Base-by-base conservation (phyloP, 2,329 filamentous ascomycete genomes). In the Pseudomassariella vexata region DNA sequence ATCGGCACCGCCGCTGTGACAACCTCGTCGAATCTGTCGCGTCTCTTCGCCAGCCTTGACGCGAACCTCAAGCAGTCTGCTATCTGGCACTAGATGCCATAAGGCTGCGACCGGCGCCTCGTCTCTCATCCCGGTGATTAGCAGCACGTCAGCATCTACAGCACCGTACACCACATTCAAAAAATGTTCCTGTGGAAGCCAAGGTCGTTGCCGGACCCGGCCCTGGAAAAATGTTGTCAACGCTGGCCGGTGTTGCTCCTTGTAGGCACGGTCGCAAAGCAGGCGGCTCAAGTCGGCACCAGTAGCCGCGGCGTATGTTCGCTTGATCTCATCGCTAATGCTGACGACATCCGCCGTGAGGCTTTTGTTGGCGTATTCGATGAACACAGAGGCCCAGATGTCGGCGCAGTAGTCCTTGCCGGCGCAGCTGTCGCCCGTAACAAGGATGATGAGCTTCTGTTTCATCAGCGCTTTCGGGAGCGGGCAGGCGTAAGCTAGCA, bases 101-200 rank as follows among this genome's bases (percentile, higher is more conserved):
- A 76, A 66, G 9, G 40, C 24, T 38, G 70, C 56, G 9, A 79
- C 61, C 0, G 76, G 77, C 5, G 73, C 67, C 28, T 71, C 56
- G 29, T 82, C 77, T 59, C 74, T 69, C 69, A 80, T 72, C 0
- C 76, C 76, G 1, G 76, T 81, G 41, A 83, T 70, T 0, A 82
- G 36, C 25, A 82, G 52, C 28, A 79, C 71, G 35, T 79, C 68
- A 3, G 62, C 56, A 48, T 62, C 61, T 30, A 9, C 39, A 5
- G 61, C 57, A 9, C 39, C 35, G 20, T 55, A 12, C 3, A 79
- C 66, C 3, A 68, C 50, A 16, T 59, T 37, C 24, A 70, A 32
- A 38, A 79, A 78, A 44, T 71, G 60, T 34, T 74, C 63, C 40
- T 71, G 53, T 40, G 55, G 68, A 11, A 79, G 55, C 23, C 28